Conservation (phyloP, 2,329 filamentous ascomycete species). For the Fusarium napiforme region DNA sequence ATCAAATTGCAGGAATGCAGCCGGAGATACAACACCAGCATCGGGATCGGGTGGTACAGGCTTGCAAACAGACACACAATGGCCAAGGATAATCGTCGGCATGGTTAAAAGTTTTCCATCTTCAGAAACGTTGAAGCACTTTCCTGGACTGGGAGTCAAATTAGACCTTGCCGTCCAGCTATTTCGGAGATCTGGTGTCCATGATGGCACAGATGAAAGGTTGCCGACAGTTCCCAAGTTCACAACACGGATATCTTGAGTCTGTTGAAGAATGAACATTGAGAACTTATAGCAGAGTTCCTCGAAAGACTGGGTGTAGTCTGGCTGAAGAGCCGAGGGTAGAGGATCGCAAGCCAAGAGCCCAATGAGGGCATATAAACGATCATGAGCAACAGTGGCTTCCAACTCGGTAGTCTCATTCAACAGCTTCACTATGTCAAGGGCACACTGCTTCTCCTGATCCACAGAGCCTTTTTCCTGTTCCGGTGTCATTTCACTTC, state of each 20-base stretch:
- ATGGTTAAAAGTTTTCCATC: not conserved
- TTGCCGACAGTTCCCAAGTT: not conserved
- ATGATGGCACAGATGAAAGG: not conserved
- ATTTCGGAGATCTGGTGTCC: conserved; percentile 14
- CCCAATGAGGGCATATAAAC: conserved; percentile 10
- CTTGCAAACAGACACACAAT: not conserved
- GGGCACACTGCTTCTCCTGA: not conserved
- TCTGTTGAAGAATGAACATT: not conserved
- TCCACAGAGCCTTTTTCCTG: fast-evolving
- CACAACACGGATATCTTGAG: not conserved
- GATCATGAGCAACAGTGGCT: conserved; percentile 23
- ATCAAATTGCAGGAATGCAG: not conserved
- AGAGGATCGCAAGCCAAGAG: conserved; percentile 13
- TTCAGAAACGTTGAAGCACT: not conserved
- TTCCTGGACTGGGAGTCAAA: not conserved
- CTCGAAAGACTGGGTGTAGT: not conserved
- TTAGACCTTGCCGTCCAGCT: conserved; percentile 14
- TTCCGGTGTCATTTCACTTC: fast-evolving
- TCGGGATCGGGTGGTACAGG: fast-evolving
- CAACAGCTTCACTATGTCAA: not conserved
- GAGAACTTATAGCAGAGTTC: not conserved
- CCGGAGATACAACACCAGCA: fast-evolving
- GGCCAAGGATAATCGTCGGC: not conserved
- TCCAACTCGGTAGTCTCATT: conserved; percentile 17
- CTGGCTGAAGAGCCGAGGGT: not conserved